A percentile compares a stretch with the other conserved stretches of the same genome.
These are phyloP conservation scores for Phytophthora hibernalis DNA, from an alignment of 352 stramenopile genomes.

Conservation along the genomic window DNA sequence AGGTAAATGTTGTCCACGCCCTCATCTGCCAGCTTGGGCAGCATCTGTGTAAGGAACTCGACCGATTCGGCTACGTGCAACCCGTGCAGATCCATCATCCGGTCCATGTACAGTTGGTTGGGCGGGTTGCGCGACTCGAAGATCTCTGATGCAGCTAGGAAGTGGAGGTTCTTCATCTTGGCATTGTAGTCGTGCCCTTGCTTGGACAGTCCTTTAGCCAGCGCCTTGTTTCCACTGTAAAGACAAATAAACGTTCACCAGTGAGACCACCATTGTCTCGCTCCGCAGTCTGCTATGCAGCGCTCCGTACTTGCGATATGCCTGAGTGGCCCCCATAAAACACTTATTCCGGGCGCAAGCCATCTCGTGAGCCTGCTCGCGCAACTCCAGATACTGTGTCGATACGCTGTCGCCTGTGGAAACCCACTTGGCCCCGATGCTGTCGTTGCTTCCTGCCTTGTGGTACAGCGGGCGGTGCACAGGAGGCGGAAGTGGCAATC, in stretches of 20 bases:
- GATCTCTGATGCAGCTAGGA: constrained; percentile 73
- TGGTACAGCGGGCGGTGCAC: constrained; percentile 60
- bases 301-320: constrained; percentile 70
- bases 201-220: constrained; percentile 75
- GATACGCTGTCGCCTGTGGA: constrained; percentile 63
- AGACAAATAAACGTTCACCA: constrained; percentile 22
- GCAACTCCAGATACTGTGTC: constrained; percentile 78
- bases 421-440: constrained; percentile 63
- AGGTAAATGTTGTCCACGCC: constrained; percentile 80
- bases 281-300: neutral
- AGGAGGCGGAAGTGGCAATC: constrained; percentile 26
- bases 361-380: constrained; percentile 81
- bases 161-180: constrained; percentile 89
- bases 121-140: constrained; percentile 83
- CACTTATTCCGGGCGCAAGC: constrained; percentile 87
- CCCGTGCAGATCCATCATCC: constrained; percentile 85
- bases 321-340: constrained; percentile 87
- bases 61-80: constrained; percentile 84
- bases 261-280: constrained; percentile 12
- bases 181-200: constrained; percentile 84
- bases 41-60: constrained; percentile 77
- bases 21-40: constrained; percentile 75
- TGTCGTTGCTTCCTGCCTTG: constrained; percentile 50
- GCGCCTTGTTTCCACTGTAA: constrained; percentile 71
- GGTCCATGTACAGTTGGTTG: constrained; percentile 79